A percentile compares a stretch with the other conserved stretches of the same genome.
phyloP scores from a whole-genome alignment of 2,329 filamentous ascomycete genomes.

The Xylariaceae sp. region DNA sequence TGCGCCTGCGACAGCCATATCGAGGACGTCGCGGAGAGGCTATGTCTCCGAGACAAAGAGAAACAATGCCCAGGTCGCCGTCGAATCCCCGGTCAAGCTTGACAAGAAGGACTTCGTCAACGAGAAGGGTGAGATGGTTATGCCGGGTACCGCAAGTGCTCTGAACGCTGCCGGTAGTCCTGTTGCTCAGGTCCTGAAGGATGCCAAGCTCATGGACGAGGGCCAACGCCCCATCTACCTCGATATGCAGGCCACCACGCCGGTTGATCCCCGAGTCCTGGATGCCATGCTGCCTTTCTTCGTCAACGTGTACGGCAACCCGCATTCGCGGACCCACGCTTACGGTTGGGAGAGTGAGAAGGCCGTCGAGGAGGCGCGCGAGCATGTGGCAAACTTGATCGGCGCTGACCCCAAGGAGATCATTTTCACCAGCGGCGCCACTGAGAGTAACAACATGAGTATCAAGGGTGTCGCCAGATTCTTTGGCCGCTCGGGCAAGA shows the following conservation, averaged over 20 bases:
- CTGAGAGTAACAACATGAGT: slow-evolving; percentile 99
- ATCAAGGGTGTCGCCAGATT: slow-evolving; percentile 97
- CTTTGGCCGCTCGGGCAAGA: slow-evolving; percentile 88
- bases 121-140: slow-evolving; percentile 38
- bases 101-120: slow-evolving; percentile 78
- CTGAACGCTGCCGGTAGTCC: slow-evolving; percentile 71
- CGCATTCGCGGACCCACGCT: slow-evolving; percentile 92
- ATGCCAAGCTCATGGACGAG: slow-evolving; percentile 88
- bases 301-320: slow-evolving; percentile 91
- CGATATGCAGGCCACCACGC: slow-evolving; percentile 97
- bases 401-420: slow-evolving; percentile 97
- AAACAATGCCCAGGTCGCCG: slow-evolving; percentile 71
- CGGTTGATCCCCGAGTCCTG: slow-evolving; percentile 86
- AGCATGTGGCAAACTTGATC: slow-evolving; percentile 78
- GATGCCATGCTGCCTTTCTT: slow-evolving; percentile 96
- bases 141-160: slow-evolving; percentile 53
- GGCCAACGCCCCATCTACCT: slow-evolving; percentile 93
- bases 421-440: slow-evolving; percentile 96
- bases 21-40: slow-evolving; percentile 42
- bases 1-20: slow-evolving; percentile 25
- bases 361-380: slow-evolving; percentile 80
- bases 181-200: slow-evolving; percentile 81
- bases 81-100: slow-evolving; percentile 78
- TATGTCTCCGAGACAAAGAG: slow-evolving; percentile 84
- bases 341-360: slow-evolving; percentile 99